Evolutionary conservation across 2,329 filamentous ascomycete genomes (phyloP), one percentile per base, ranked within the genome.

Genomic region (Aureobasidium sp.): DNA sequence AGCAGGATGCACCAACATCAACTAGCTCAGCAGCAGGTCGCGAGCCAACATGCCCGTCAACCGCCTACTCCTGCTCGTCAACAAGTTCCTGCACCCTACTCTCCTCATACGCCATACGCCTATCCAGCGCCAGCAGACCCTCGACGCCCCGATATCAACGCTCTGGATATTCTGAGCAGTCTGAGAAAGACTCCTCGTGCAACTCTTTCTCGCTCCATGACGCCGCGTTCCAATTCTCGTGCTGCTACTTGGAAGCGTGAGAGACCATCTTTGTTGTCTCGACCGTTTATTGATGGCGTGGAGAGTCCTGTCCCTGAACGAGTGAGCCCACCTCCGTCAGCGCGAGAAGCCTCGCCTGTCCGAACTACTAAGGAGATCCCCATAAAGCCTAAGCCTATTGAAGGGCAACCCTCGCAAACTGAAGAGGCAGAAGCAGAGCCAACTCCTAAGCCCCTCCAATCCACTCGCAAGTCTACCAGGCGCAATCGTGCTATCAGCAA

Each of bases 401-500:
- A 42, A n/a, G 47, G 31, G 5, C 39, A 27, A 12, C n/a, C 20
- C 1, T 12, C 48, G 11, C 36, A 53, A 1, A 14, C 25, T 8
- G 48, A 60, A 17, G 25, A 29, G 9, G 56, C 39, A 3, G 37
- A 22, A 22, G 22, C n/a, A 29, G 57, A 61, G 37, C 25, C 58
- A 17, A 51, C 51, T 25, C 27, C 51, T 0, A 65, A 63, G 36
- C 58, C 31, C 22, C 20, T 34, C 31, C 62, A 52, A 20, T 47
- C 39, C 20, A 41, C 34, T 22, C 60, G 42, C 27, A 64, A 62
- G 48, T 60, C 56, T 14, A 62, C 64, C n/a, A 61, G 71, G 37
- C 72, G 71, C 31, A 61, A 57, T 27, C 63, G 65, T 12, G 66
- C 70, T 29, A 74, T 72, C 42, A 81, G 79, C 63, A 74, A 76